Conservation (phyloP, 2,329 filamentous ascomycete species). For the Apiospora malaysiana region DNA sequence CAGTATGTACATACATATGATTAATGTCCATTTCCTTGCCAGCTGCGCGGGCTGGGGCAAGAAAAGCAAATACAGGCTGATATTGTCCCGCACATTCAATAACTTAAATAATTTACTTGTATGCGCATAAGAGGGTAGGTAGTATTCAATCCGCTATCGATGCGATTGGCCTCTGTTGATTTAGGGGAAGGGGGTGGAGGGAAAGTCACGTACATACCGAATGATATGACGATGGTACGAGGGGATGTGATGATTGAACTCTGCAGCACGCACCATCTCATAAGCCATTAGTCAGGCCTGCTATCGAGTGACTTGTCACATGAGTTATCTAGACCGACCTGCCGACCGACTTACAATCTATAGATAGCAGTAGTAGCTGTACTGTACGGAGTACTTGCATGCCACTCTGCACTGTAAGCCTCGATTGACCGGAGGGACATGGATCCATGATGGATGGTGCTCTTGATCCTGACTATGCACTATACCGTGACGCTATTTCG, state of each 20-base stretch:
- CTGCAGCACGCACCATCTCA: background rate
- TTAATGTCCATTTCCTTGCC: background rate
- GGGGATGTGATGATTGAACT: constrained; percentile 2
- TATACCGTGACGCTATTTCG: constrained; percentile 15
- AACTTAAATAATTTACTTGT: background rate
- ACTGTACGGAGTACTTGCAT: background rate
- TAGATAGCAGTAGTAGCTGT: background rate
- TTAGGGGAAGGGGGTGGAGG: background rate
- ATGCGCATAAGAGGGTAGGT: background rate
- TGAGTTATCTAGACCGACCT: constrained; percentile 14
- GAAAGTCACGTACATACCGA: background rate
- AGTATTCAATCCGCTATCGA: background rate
- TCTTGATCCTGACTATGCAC: background rate
- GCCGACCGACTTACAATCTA: background rate
- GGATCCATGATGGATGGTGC: background rate
- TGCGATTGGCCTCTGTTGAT: background rate
- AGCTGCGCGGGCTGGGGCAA: constrained; percentile 1
- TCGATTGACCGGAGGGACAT: background rate
- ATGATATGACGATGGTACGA: constrained; percentile 14
- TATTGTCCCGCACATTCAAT: constrained; percentile 1
- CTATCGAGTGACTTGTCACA: constrained; percentile 5
- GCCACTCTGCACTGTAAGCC: background rate
- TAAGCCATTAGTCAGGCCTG: constrained; percentile 10
- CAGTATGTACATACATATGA: background rate
- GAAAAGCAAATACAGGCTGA: background rate